Evolutionary conservation across 257 asterid species (phyloP).

Genomic region (Penstemon davidsonii): DNA sequence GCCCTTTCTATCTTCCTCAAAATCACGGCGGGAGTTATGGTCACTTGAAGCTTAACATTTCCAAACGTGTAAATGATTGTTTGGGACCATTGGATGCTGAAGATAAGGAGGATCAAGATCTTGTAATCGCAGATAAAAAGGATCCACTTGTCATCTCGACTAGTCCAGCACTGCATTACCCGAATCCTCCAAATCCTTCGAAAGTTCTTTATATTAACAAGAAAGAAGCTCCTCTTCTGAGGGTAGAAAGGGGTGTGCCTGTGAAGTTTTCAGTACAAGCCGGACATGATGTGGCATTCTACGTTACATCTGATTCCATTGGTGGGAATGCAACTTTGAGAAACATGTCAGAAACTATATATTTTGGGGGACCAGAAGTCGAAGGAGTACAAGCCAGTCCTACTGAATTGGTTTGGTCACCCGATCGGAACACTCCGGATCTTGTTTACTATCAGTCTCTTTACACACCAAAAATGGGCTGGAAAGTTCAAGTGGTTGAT

Average conservation of each 20-base stretch:
- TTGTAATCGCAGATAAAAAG: slow-evolving; percentile 86
- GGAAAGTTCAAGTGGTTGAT: slow-evolving; percentile 98
- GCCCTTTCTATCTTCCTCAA: slow-evolving; percentile 94
- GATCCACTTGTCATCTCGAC: slow-evolving; percentile 77
- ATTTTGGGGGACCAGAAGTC: slow-evolving; percentile 92
- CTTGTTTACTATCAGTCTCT: slow-evolving; percentile 89
- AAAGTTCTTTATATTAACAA: slow-evolving; percentile 88
- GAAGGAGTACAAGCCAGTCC: slow-evolving; percentile 95
- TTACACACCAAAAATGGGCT: slow-evolving; percentile 86
- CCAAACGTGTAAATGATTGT: slow-evolving; percentile 71
- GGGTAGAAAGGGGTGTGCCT: slow-evolving; percentile 95
- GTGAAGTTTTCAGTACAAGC: slow-evolving; percentile 95
- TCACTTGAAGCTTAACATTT: slow-evolving; percentile 70
- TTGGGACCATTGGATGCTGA: slow-evolving; percentile 89
- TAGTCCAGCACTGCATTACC: slow-evolving; percentile 84
- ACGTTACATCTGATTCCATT: slow-evolving; percentile 87
- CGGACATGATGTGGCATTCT: slow-evolving; percentile 98
- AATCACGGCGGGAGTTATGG: slow-evolving; percentile 87
- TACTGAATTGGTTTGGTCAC: slow-evolving; percentile 76
- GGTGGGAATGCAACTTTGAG: slow-evolving; percentile 96
- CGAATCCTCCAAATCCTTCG: slow-evolving; percentile 91
- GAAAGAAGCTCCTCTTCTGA: slow-evolving; percentile 87
- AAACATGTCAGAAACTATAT: slow-evolving; percentile 77
- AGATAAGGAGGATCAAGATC: slow-evolving; percentile 94
- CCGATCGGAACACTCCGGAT: slow-evolving; percentile 94